These are phyloP conservation scores for Colletotrichum incanum DNA, from an alignment of 2,329 filamentous ascomycete genomes.

Conservation along the genomic window DNA sequence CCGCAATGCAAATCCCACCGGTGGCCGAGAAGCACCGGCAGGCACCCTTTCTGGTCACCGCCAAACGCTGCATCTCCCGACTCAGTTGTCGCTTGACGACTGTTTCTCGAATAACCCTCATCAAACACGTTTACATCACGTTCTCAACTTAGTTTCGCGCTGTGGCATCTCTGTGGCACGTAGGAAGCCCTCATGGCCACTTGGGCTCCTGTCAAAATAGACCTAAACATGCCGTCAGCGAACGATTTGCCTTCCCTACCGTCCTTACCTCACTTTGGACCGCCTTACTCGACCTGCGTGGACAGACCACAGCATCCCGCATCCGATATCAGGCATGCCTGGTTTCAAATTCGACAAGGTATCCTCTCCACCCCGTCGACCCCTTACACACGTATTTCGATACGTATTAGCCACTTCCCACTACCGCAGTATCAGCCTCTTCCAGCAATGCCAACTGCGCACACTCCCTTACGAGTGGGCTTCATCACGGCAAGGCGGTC, in stretches of 20 bases:
- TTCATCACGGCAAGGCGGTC: slow-evolving; percentile 21
- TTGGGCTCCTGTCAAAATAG: slow-evolving; percentile 22
- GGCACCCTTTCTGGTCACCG: slow-evolving; percentile 6
- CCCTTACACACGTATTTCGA: slow-evolving; percentile 24
- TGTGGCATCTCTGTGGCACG: slow-evolving; percentile 12
- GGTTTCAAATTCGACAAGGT: slow-evolving; percentile 28
- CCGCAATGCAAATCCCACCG: slow-evolving; percentile 17
- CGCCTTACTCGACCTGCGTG: slow-evolving; percentile 11
- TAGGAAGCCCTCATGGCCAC: neutral
- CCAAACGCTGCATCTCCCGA: slow-evolving; percentile 9
- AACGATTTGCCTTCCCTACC: slow-evolving; percentile 7
- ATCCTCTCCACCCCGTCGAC: slow-evolving; percentile 27
- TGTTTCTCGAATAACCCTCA: slow-evolving; percentile 5
- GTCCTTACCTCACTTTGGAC: slow-evolving; percentile 6
- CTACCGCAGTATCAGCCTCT: slow-evolving; percentile 23
- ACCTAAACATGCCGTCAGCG: slow-evolving; percentile 12
- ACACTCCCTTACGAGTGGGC: slow-evolving; percentile 26
- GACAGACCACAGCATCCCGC: slow-evolving; percentile 18
- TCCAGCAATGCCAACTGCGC: slow-evolving; percentile 10
- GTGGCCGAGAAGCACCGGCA: slow-evolving; percentile 5
- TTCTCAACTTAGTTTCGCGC: slow-evolving; percentile 12
- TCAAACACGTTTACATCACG: slow-evolving; percentile 31
- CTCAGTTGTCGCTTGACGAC: neutral
- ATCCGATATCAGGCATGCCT: slow-evolving; percentile 25
- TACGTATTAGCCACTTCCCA: slow-evolving; percentile 5